Conservation (phyloP, 2,329 filamentous ascomycete genomes). For the Zasmidium citrigriseum region DNA sequence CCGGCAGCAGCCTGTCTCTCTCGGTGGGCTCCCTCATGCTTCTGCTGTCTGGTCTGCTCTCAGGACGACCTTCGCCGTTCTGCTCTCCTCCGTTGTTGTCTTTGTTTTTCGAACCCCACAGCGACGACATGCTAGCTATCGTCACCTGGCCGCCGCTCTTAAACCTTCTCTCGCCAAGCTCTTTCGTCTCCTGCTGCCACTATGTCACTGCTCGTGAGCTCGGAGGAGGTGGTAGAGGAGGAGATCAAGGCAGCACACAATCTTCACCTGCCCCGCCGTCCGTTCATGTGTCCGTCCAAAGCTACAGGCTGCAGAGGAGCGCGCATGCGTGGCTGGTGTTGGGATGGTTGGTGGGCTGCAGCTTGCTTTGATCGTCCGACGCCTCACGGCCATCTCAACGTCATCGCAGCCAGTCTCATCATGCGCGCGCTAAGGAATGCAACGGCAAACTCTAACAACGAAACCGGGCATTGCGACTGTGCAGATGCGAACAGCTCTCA, state of each 20-base stretch:
- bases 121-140: constrained; percentile 32
- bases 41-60: constrained; percentile 16
- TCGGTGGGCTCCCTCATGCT: constrained; percentile 56
- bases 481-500: not conserved
- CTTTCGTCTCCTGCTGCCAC: not conserved
- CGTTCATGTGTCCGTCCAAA: not conserved
- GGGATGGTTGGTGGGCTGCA: not conserved
- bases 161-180: not conserved
- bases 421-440: not conserved
- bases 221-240: not conserved
- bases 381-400: too few species aligned
- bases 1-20: constrained; percentile 66
- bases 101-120: constrained; percentile 58
- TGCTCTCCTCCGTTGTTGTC: constrained; percentile 38
- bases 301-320: not conserved
- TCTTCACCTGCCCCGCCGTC: not conserved
- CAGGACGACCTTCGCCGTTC: constrained; percentile 36
- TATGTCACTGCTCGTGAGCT: not conserved
- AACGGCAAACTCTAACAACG: not conserved
- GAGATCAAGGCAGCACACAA: not conserved
- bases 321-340: not conserved
- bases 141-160: not conserved
- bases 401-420: not conserved
- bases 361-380: not conserved
- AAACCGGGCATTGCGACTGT: not conserved